Conservation (phyloP, 768 basidiomycete species). For the Panaeolus papilionaceus region DNA sequence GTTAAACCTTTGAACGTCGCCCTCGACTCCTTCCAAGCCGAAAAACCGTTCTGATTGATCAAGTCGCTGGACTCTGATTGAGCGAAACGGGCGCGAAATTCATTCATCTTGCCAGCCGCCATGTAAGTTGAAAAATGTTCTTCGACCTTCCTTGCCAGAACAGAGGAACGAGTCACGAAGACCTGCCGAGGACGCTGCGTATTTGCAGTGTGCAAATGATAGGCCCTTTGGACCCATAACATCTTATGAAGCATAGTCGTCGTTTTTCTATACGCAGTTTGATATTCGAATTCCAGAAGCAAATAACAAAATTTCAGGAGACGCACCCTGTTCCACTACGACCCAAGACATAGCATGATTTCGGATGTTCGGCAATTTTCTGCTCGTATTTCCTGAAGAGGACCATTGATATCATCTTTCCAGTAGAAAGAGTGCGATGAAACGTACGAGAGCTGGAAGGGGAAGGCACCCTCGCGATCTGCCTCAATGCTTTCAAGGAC, state of each 20-base stretch:
- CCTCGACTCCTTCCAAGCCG: background rate
- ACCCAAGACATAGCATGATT: constrained; percentile 69
- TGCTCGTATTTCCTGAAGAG: constrained; percentile 46
- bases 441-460: constrained; percentile 48
- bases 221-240: constrained; percentile 63
- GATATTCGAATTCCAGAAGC: background rate
- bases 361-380: constrained; percentile 57
- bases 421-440: background rate
- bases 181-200: constrained; percentile 60
- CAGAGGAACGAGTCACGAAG: constrained; percentile 70
- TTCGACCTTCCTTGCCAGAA: constrained; percentile 66
- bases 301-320: background rate
- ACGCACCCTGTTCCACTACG: constrained; percentile 75
- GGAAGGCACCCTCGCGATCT: constrained; percentile 46
- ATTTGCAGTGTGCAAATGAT: constrained; percentile 38
- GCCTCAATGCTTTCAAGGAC: constrained; percentile 50
- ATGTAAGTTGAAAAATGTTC: constrained; percentile 62
- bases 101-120: background rate
- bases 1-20: constrained; percentile 17
- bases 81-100: background rate
- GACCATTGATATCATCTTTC: background rate
- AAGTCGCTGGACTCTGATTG: background rate
- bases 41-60: background rate
- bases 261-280: constrained; percentile 56
- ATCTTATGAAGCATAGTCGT: constrained; percentile 79